Base-by-base conservation (phyloP, 768 basidiomycete genomes). In the Erythrobasidium yunnanense region DNA sequence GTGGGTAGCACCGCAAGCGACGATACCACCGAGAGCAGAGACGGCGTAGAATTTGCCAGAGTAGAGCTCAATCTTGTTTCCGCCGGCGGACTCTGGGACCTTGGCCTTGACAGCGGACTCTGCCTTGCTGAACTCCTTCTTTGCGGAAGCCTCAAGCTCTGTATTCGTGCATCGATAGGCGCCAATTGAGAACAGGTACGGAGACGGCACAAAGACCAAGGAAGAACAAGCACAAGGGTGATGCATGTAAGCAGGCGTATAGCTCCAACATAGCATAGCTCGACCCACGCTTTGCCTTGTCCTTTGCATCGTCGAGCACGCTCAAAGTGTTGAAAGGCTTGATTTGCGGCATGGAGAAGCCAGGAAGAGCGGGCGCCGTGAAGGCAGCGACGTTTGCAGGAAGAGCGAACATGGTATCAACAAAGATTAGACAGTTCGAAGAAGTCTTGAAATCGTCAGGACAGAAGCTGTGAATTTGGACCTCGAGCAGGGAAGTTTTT, bases 1-100 rank as follows among this genome's bases (percentile, higher is more conserved):
- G 75, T 91, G 89, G 69, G 89, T 91, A 75, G 87, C 23, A 78
- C 89, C 89, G 72, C 89, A 91, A 20, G 89, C 88, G 70, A 91
- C 81, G 57, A 80, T 80, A 83, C 89, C 89, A 74, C 88, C 88
- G 71, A 91, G 82, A 83, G 88, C 85, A 76, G 85, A 87, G 78
- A 90, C 88, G 75, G 84, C 76, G 68, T 71, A 73, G 68, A 67
- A 71, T 67, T 70, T 56, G 63, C 69, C 66, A 25, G 71, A 70
- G 72, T 73, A 73, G 42, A 73, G 68, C 45, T 63, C 60, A 63
- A 67, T 67, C 29, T 63, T 63, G 23, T 67, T 67, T 34, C 49
- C 65, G 32, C 45, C 35, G 34, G 50, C 47, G 29, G 66, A 69
- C 45, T 57, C 55, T 18, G 49, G 45, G 27, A 54, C 42, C 62